A percentile compares a stretch with the other conserved stretches of the same genome.
Evolutionary conservation across 768 basidiomycete species (phyloP).

Genomic region (Auricularia auricula-judae): DNA sequence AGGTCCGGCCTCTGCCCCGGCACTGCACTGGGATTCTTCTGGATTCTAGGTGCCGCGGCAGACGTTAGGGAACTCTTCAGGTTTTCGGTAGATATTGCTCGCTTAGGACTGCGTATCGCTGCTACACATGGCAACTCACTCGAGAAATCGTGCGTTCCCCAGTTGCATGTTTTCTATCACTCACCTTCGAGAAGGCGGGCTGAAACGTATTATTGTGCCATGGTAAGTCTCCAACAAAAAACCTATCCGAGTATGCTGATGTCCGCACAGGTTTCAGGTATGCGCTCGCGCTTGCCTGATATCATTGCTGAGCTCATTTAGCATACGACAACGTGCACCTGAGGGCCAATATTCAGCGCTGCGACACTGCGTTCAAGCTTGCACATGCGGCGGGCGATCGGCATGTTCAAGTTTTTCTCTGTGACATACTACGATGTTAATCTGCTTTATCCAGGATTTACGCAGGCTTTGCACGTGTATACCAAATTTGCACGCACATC

Average conservation of each 20-base stretch:
- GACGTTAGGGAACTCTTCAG: slow-evolving; percentile 32
- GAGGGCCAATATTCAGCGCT: slow-evolving; percentile 45
- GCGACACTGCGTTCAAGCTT: slow-evolving; percentile 54
- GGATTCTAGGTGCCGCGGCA: slow-evolving; percentile 33
- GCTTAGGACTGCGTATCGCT: slow-evolving; percentile 56
- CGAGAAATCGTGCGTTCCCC: neutral
- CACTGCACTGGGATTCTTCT: slow-evolving; percentile 62
- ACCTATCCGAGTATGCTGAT: slow-evolving; percentile 20
- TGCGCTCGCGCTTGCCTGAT: neutral
- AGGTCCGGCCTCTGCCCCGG: slow-evolving; percentile 62
- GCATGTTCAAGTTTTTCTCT: slow-evolving; percentile 20
- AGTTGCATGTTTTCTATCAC: neutral
- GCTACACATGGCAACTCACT: slow-evolving; percentile 36
- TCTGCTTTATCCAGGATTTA: slow-evolving; percentile 34
- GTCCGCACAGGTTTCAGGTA: slow-evolving; percentile 38
- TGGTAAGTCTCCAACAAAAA: neutral
- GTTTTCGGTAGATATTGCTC: slow-evolving; percentile 58
- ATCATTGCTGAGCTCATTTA: slow-evolving; percentile 17
- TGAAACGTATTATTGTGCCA: neutral
- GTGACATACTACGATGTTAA: neutral
- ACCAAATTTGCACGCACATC: slow-evolving; percentile 15
- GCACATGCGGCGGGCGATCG: slow-evolving; percentile 59
- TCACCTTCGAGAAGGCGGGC: neutral
- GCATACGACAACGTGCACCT: slow-evolving; percentile 59
- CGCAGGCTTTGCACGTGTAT: slow-evolving; percentile 48